These are phyloP conservation scores for Cyclospora cayetanensis DNA, from an alignment of 169 alveolate species.

Conservation along the genomic window DNA sequence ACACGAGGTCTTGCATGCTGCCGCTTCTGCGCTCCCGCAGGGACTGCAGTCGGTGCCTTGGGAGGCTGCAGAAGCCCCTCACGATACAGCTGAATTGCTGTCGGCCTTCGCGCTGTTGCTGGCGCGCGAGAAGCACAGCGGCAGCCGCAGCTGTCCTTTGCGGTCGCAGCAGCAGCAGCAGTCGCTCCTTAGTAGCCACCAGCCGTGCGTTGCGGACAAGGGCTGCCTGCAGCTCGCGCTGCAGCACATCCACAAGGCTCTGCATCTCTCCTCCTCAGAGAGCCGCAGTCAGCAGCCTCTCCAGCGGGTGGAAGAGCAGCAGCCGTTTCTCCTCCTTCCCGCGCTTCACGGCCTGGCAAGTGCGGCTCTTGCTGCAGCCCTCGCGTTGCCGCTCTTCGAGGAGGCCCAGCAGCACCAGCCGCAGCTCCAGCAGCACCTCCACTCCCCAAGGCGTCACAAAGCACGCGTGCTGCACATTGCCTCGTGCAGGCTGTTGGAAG, in stretches of 20 bases:
- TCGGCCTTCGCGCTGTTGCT: slow-evolving; percentile 11
- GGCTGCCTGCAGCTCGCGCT: slow-evolving; percentile 48
- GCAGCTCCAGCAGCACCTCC: slow-evolving; percentile 48
- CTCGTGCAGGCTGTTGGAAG: not conserved
- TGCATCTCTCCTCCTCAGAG: not conserved
- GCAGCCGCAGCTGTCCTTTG: slow-evolving; percentile 26
- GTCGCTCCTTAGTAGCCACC: not conserved
- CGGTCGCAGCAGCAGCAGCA: slow-evolving; percentile 24
- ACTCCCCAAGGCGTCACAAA: not conserved
- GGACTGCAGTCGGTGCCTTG: not conserved
- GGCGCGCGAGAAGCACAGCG: not conserved
- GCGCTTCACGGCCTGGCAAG: not conserved
- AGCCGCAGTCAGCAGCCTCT: not conserved
- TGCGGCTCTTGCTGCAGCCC: slow-evolving; percentile 45
- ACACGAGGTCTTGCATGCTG: slow-evolving; percentile 24
- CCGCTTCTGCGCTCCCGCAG: not conserved
- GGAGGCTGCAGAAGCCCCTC: too few relatives aligned
- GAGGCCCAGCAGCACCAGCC: slow-evolving; percentile 45
- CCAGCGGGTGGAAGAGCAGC: slow-evolving; percentile 35
- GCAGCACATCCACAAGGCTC: slow-evolving; percentile 37
- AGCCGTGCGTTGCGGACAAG: slow-evolving; percentile 14
- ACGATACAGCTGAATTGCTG: slow-evolving; percentile 39
- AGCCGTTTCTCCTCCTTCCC: not conserved
- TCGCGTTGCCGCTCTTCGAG: slow-evolving; percentile 7
- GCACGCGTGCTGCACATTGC: not conserved